These are phyloP conservation scores for Epichloe aotearoae DNA, from an alignment of 2,329 filamentous ascomycete genomes.

Conservation along the genomic window DNA sequence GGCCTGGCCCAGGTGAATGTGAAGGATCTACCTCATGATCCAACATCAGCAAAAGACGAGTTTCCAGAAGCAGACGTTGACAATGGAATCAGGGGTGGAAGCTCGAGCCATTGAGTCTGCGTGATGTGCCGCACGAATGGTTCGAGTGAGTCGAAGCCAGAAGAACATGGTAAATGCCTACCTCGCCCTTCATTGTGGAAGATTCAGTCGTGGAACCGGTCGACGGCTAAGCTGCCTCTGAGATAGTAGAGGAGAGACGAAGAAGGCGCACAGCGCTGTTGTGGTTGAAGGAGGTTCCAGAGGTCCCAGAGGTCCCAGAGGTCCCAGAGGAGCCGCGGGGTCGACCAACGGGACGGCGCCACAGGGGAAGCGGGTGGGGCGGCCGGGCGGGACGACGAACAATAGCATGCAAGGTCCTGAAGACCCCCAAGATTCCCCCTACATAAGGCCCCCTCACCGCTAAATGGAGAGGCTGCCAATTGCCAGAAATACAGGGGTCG, in stretches of 20 bases:
- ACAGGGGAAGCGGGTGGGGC: constrained; percentile 2
- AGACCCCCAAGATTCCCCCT: constrained; percentile 1
- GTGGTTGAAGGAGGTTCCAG: constrained; percentile 12
- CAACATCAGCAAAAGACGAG: constrained; percentile 7
- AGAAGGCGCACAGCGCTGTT: constrained; percentile 23
- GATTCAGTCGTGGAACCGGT: constrained; percentile 8
- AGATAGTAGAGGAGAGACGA: constrained; percentile 5
- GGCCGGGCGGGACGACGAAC: background rate
- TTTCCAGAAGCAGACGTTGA: background rate
- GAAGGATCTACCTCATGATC: constrained; percentile 36
- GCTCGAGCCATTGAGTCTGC: background rate
- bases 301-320: constrained; percentile 13
- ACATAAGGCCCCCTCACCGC: constrained; percentile 7
- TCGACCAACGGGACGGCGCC: constrained; percentile 3
- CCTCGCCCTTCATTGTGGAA: constrained; percentile 39
- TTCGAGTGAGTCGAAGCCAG: background rate
- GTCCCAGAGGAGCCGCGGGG: constrained; percentile 9
- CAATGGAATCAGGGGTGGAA: background rate
- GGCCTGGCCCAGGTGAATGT: constrained; percentile 54
- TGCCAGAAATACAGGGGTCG: background rate
- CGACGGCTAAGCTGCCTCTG: constrained; percentile 6
- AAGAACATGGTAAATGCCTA: constrained; percentile 19
- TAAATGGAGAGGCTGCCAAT: background rate
- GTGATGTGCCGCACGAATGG: background rate
- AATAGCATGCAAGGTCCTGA: background rate